Evolutionary conservation across 2,329 filamentous ascomycete species (phyloP).

Genomic region (Fusarium staphyleae): DNA sequence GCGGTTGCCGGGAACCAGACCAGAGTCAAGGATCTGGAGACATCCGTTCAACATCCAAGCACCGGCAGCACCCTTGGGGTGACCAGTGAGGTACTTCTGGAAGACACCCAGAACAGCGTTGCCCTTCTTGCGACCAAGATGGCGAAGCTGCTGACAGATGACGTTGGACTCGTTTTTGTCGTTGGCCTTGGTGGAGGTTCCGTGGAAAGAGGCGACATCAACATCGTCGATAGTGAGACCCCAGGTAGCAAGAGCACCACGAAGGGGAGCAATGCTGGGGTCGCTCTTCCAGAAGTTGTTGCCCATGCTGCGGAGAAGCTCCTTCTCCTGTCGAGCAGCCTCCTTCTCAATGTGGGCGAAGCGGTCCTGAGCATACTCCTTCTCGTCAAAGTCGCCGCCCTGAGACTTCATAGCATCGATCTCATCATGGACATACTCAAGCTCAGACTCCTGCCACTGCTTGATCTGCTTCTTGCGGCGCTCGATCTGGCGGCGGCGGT

Average conservation of each 20-base stretch:
- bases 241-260: constrained; percentile 96
- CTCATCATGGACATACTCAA: constrained; percentile 92
- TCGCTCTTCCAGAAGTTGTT: constrained; percentile 99
- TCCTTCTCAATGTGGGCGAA: constrained; percentile 85
- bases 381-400: constrained; percentile 75
- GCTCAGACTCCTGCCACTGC: constrained; percentile 94
- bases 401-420: constrained; percentile 88
- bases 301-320: constrained; percentile 88
- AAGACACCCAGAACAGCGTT: constrained; percentile 97
- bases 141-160: constrained; percentile 93
- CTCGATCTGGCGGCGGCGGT: constrained; percentile 93
- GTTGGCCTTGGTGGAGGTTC: constrained; percentile 97
- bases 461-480: constrained; percentile 93
- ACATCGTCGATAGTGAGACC: constrained; percentile 97
- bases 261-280: constrained; percentile 89
- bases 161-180: constrained; percentile 99
- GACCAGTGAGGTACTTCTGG: constrained; percentile 98
- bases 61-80: constrained; percentile 98
- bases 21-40: constrained; percentile 91
- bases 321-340: constrained; percentile 88
- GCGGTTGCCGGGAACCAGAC: constrained; percentile 93
- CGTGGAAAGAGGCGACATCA: constrained; percentile 96
- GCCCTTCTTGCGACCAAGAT: constrained; percentile 94
- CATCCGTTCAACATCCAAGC: constrained; percentile 99
- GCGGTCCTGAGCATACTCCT: constrained; percentile 86